Evolutionary conservation across 2,329 filamentous ascomycete genomes (phyloP).

Genomic region (Thelonectria rubi): DNA sequence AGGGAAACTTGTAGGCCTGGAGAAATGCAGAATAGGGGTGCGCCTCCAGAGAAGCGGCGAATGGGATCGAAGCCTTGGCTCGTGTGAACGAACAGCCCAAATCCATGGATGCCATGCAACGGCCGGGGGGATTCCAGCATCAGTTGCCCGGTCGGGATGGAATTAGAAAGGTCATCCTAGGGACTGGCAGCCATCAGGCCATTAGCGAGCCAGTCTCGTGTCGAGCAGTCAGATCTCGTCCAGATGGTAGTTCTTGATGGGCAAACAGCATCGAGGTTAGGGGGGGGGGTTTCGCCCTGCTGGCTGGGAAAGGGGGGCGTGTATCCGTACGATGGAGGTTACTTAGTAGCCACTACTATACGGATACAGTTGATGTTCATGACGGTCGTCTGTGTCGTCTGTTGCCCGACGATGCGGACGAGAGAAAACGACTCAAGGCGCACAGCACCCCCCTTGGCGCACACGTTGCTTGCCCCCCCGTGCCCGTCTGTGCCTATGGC

Average conservation of each 20-base stretch:
- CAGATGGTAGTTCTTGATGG: conserved; percentile 18
- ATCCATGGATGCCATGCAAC: conserved; percentile 17
- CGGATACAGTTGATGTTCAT: no score
- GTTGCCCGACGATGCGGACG: no score
- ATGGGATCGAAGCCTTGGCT: neutral
- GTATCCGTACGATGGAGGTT: no score
- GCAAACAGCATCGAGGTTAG: no score
- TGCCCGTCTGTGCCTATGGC: no score
- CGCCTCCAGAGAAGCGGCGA: neutral
- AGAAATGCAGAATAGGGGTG: neutral
- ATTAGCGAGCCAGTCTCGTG: conserved; percentile 29
- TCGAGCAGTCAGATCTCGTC: conserved; percentile 23
- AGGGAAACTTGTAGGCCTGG: neutral
- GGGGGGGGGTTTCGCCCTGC: no score
- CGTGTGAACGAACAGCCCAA: neutral
- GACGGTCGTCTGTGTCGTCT: no score
- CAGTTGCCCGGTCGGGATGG: conserved; percentile 13
- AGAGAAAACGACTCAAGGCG: no score
- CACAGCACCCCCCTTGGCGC: no score
- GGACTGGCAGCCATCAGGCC: conserved; percentile 24
- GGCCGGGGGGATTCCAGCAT: neutral
- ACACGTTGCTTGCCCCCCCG: neutral
- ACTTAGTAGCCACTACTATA: no score
- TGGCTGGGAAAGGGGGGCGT: no score
- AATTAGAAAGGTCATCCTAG: conserved; percentile 23